These are phyloP conservation scores for Trichoderma sp. DNA, from an alignment of 2,329 filamentous ascomycete genomes.

Conservation along the genomic window DNA sequence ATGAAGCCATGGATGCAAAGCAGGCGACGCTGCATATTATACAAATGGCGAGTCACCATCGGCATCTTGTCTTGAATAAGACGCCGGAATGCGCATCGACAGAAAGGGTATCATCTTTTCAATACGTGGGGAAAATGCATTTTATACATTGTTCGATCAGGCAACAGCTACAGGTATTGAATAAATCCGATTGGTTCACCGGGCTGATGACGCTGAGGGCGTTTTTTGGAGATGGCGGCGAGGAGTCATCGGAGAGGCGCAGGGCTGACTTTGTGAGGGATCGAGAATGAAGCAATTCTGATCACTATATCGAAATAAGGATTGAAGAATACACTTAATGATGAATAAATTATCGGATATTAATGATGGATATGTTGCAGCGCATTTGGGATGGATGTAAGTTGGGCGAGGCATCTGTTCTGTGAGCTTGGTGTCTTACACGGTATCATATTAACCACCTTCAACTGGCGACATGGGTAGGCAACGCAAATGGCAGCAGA, in stretches of 20 bases:
- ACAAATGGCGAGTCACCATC: no score
- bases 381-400: not conserved
- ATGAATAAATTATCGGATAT: not conserved
- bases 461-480: not conserved
- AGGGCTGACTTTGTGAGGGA: not conserved
- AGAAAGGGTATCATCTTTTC: not conserved
- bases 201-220: not conserved
- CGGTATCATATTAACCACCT: not conserved
- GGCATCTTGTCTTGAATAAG: no score
- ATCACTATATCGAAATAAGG: not conserved
- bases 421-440: not conserved
- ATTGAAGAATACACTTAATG: not conserved
- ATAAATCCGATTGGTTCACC: not conserved
- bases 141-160: not conserved
- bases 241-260: not conserved
- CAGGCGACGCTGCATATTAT: not conserved
- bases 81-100: not conserved
- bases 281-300: not conserved
- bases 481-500: not conserved
- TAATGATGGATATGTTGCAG: not conserved
- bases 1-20: not conserved
- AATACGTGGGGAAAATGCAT: not conserved
- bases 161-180: not conserved
- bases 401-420: not conserved
- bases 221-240: not conserved